phyloP scores from a whole-genome alignment of 2,329 filamentous ascomycete genomes.

The Atkinsonella texensis region DNA sequence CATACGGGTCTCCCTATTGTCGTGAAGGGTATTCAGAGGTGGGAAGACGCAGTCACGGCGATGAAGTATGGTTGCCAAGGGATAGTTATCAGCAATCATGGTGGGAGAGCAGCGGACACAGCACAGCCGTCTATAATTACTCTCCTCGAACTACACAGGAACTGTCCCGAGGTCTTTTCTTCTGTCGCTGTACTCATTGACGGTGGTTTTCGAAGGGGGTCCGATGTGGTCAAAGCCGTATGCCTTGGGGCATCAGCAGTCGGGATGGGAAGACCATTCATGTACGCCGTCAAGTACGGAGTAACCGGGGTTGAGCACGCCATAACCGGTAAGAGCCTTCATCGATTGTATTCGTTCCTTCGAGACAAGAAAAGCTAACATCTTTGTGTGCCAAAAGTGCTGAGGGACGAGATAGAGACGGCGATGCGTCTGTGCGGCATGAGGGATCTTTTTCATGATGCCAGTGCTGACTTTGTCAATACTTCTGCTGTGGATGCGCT shows the following conservation, averaged over 20 bases:
- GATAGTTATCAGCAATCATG: slow-evolving; percentile 61
- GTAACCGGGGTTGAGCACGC: slow-evolving; percentile 31
- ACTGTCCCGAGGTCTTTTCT: slow-evolving; percentile 47
- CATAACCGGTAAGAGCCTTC: too few relatives aligned
- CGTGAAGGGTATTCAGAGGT: slow-evolving; percentile 60
- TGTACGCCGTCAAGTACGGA: slow-evolving; percentile 51
- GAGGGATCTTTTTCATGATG: too few relatives aligned
- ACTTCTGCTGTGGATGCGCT: too few relatives aligned
- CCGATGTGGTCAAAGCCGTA: slow-evolving; percentile 55
- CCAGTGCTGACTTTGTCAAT: too few relatives aligned
- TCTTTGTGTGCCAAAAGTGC: too few relatives aligned
- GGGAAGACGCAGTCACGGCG: slow-evolving; percentile 48
- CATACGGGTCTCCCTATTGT: slow-evolving; percentile 39
- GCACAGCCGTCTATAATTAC: slow-evolving; percentile 43
- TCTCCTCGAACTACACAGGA: slow-evolving; percentile 49
- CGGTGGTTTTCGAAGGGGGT: slow-evolving; percentile 51
- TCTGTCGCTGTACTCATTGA: slow-evolving; percentile 51
- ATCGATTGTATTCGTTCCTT: too few relatives aligned
- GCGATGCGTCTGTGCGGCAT: too few relatives aligned
- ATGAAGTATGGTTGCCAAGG: slow-evolving; percentile 50
- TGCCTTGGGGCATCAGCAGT: slow-evolving; percentile 53
- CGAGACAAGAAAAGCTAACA: too few relatives aligned
- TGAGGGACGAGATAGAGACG: too few relatives aligned
- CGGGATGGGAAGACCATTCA: slow-evolving; percentile 47
- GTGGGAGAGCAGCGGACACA: slow-evolving; percentile 43